Evolutionary conservation across 2,329 filamentous ascomycete genomes (phyloP).

Genomic region (Ascochyta clinopodiicola): DNA sequence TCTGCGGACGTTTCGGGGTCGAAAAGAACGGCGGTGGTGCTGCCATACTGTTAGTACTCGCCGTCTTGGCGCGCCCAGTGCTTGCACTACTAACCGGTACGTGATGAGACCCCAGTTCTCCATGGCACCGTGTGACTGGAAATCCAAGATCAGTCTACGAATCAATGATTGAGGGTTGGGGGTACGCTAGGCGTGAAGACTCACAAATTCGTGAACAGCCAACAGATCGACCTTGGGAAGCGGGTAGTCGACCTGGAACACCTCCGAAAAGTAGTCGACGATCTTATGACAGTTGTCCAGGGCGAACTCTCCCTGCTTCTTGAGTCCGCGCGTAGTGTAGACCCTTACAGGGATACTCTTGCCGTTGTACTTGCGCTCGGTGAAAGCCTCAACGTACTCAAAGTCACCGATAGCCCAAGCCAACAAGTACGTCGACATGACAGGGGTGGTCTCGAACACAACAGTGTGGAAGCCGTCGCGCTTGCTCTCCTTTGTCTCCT

Average conservation of each 20-base stretch:
- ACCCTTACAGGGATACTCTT: slow-evolving; percentile 91
- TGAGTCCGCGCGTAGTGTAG: slow-evolving; percentile 93
- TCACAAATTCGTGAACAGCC: slow-evolving; percentile 91
- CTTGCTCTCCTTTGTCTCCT: slow-evolving; percentile 74
- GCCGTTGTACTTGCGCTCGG: slow-evolving; percentile 87
- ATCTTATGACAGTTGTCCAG: slow-evolving; percentile 90
- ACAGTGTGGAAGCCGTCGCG: slow-evolving; percentile 76
- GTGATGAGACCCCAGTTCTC: slow-evolving; percentile 99
- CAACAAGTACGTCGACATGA: slow-evolving; percentile 95
- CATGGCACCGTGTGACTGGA: slow-evolving; percentile 80
- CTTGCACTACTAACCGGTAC: slow-evolving; percentile 65
- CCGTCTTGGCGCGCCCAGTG: background rate
- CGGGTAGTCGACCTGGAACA: slow-evolving; percentile 87
- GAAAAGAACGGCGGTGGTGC: slow-evolving; percentile 91
- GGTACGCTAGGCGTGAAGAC: slow-evolving; percentile 35
- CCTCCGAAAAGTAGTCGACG: slow-evolving; percentile 95
- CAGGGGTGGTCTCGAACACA: slow-evolving; percentile 86
- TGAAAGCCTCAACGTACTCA: slow-evolving; percentile 92
- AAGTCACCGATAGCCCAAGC: slow-evolving; percentile 98
- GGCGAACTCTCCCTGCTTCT: slow-evolving; percentile 88
- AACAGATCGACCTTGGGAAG: slow-evolving; percentile 95
- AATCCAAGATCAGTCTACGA: slow-evolving; percentile 51
- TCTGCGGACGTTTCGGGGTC: slow-evolving; percentile 91
- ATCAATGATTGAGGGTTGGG: slow-evolving; percentile 10
- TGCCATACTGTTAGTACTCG: slow-evolving; percentile 20